phyloP scores from a whole-genome alignment of 2,329 filamentous ascomycete species.

The Zymoseptoria brevis region DNA sequence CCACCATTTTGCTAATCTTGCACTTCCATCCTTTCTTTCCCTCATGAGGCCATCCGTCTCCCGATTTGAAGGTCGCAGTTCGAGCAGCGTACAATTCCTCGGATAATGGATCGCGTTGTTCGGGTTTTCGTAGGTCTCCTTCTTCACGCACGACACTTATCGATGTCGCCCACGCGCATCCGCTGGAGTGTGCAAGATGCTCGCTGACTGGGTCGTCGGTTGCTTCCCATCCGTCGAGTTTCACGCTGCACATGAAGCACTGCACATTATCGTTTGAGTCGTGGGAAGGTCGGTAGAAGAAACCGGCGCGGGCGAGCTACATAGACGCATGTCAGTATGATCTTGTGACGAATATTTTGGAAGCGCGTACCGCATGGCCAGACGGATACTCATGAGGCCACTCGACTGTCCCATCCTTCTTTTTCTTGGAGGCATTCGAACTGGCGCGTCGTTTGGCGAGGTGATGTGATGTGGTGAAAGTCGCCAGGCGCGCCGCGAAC shows the following conservation, averaged over 20 bases:
- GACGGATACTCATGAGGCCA: constrained; percentile 74
- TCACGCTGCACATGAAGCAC: constrained; percentile 79
- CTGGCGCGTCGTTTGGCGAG: constrained; percentile 63
- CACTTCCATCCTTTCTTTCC: constrained; percentile 80
- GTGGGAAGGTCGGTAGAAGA: constrained; percentile 73
- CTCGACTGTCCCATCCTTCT: constrained; percentile 44
- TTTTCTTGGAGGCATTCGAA: constrained; percentile 44
- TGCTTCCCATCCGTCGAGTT: constrained; percentile 85
- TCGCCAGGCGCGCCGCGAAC: constrained; percentile 68
- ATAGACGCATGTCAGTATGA: constrained; percentile 12
- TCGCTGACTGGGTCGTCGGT: constrained; percentile 76
- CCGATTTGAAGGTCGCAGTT: constrained; percentile 65
- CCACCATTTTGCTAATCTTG: constrained; percentile 83
- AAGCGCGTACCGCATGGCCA: constrained; percentile 51
- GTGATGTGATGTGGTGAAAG: constrained; percentile 62
- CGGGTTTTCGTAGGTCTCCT: constrained; percentile 54
- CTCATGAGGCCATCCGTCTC: constrained; percentile 77
- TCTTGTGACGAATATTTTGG: constrained; percentile 7
- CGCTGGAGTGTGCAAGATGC: constrained; percentile 72
- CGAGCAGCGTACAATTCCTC: constrained; percentile 67
- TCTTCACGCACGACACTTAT: constrained; percentile 45
- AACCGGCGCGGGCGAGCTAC: constrained; percentile 82
- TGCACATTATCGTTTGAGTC: constrained; percentile 77
- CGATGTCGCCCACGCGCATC: constrained; percentile 80
- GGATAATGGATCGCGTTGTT: constrained; percentile 63